Evolutionary conservation across 2,329 filamentous ascomycete species (phyloP).

Genomic region (Fusarium agapanthi): DNA sequence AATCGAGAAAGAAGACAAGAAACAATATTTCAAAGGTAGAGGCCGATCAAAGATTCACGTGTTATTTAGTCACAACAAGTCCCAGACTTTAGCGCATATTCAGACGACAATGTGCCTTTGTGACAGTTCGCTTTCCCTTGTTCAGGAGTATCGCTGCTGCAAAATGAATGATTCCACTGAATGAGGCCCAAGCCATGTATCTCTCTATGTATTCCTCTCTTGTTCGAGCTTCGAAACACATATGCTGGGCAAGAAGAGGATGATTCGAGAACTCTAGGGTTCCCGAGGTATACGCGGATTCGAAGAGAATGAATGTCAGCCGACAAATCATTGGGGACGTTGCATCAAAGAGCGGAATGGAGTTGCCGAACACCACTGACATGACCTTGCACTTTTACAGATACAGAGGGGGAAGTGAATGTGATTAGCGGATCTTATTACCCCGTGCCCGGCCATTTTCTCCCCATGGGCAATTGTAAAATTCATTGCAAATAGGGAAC

Average conservation of each 20-base stretch:
- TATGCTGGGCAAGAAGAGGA: rapidly evolving
- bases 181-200: not conserved
- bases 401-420: no score
- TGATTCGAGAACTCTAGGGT: rapidly evolving
- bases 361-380: not conserved
- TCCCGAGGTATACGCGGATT: not conserved
- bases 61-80: not conserved
- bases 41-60: not conserved
- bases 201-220: no score
- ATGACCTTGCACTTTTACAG: not conserved
- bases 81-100: no score
- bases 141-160: not conserved
- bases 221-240: no score
- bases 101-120: rapidly evolving
- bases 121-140: not conserved
- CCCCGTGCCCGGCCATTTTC: not conserved
- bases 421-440: not conserved
- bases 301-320: rapidly evolving
- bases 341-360: not conserved
- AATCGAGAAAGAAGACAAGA: not conserved
- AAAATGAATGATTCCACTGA: rapidly evolving
- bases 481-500: no score
- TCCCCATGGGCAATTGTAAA: not conserved
- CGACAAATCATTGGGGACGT: not conserved
- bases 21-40: rapidly evolving